Conservation (phyloP, 768 basidiomycete genomes). For the Amanita rubescens region DNA sequence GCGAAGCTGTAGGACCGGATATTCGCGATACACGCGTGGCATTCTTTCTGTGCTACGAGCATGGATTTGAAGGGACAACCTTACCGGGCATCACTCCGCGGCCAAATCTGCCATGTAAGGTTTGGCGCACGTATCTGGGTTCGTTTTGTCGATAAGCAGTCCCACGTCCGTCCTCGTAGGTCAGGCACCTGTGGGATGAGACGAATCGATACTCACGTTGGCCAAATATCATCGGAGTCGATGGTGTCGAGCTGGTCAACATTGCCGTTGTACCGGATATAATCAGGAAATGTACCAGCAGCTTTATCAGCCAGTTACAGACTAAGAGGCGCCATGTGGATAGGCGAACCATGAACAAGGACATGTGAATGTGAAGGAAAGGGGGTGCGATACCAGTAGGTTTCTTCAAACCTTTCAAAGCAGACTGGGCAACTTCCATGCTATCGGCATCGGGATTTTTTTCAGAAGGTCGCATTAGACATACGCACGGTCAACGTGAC, state of each 20-base stretch:
- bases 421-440: slow-evolving; percentile 33
- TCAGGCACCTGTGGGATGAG: too few relatives aligned
- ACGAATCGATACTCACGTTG: too few relatives aligned
- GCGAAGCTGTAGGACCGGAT: slow-evolving; percentile 29
- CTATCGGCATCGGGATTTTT: slow-evolving; percentile 45
- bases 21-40: slow-evolving; percentile 34
- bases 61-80: slow-evolving; percentile 26
- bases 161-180: too few relatives aligned
- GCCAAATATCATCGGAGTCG: too few relatives aligned
- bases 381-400: slow-evolving; percentile 34
- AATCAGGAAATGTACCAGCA: not conserved
- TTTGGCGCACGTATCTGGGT: slow-evolving; percentile 25
- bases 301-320: not conserved
- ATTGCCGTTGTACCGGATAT: not conserved
- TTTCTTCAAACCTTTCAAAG: slow-evolving; percentile 46
- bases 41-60: slow-evolving; percentile 56
- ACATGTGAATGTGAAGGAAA: slow-evolving; percentile 56
- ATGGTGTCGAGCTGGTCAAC: not conserved
- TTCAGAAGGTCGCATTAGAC: too few relatives aligned
- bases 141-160: not conserved
- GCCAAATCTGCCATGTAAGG: slow-evolving; percentile 35
- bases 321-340: not conserved
- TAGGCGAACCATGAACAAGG: not conserved
- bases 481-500: too few relatives aligned
- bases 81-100: slow-evolving; percentile 19